These are phyloP conservation scores for Venturia pyrina DNA, from an alignment of 2,329 filamentous ascomycete species.

Conservation along the genomic window DNA sequence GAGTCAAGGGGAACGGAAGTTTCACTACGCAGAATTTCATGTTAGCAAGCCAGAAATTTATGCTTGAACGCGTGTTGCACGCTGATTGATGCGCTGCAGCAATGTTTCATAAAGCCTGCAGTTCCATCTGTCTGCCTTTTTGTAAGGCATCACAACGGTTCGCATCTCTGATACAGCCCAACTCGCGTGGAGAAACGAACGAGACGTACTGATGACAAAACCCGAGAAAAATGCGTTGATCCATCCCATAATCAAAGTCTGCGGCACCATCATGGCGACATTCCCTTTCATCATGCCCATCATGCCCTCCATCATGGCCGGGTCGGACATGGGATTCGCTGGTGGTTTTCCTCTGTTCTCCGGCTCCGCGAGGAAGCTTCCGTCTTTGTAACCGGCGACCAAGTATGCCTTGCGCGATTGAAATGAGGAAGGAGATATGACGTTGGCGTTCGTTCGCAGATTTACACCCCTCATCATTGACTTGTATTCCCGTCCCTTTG, in stretches of 20 bases:
- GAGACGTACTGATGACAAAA: slow-evolving; percentile 78
- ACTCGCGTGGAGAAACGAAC: background rate
- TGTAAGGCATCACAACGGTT: background rate
- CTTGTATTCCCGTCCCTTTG: slow-evolving; percentile 72
- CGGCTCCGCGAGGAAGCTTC: slow-evolving; percentile 81
- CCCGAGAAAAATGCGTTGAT: slow-evolving; percentile 99
- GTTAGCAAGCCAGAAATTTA: slow-evolving; percentile 14
- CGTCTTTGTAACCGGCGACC: slow-evolving; percentile 71
- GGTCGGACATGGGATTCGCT: slow-evolving; percentile 90
- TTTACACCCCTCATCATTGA: slow-evolving; percentile 75
- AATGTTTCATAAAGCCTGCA: background rate
- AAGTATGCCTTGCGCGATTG: slow-evolving; percentile 70
- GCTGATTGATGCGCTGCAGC: slow-evolving; percentile 1
- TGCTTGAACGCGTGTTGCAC: background rate
- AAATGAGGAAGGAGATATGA: slow-evolving; percentile 70
- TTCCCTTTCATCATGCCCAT: slow-evolving; percentile 99
- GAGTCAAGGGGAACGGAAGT: slow-evolving; percentile 91
- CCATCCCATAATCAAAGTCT: slow-evolving; percentile 99
- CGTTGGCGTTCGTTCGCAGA: slow-evolving; percentile 71
- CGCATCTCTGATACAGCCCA: background rate
- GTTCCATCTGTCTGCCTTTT: background rate
- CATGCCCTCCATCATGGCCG: slow-evolving; percentile 97
- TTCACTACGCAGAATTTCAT: slow-evolving; percentile 54
- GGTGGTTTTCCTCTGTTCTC: slow-evolving; percentile 77
- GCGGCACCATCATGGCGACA: slow-evolving; percentile 99